These are phyloP conservation scores for Clarireedia paspali DNA, from an alignment of 2,329 filamentous ascomycete species.

Conservation along the genomic window DNA sequence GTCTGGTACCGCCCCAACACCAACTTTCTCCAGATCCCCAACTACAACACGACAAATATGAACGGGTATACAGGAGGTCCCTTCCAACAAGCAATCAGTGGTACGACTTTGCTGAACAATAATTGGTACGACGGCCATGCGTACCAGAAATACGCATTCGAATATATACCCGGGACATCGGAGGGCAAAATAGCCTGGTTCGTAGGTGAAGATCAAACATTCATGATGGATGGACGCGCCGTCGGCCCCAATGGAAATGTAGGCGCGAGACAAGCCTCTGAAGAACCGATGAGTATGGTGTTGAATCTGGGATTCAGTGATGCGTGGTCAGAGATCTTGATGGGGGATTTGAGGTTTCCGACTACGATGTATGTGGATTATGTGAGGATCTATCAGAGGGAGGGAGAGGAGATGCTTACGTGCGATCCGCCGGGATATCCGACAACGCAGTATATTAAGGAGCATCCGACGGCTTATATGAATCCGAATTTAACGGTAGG, in stretches of 20 bases:
- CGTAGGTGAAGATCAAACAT: conserved; percentile 42
- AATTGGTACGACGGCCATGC: conserved; percentile 45
- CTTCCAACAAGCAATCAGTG: conserved; percentile 49
- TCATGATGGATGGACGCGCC: conserved; percentile 43
- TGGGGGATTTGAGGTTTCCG: conserved; percentile 38
- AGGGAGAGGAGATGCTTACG: conserved; percentile 39
- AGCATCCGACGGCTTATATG: conserved; percentile 52
- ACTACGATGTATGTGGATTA: conserved; percentile 47
- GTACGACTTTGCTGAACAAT: conserved; percentile 45
- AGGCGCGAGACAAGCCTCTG: conserved; percentile 37
- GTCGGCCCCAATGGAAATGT: conserved; percentile 48
- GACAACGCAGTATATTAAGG: conserved; percentile 58
- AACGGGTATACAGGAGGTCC: conserved; percentile 47
- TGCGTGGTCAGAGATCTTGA: conserved; percentile 41
- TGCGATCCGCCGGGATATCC: conserved; percentile 52
- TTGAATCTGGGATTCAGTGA: conserved; percentile 45
- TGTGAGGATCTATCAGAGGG: conserved; percentile 45
- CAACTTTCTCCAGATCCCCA: conserved; percentile 42
- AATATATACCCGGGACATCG: conserved; percentile 41
- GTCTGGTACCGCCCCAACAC: conserved; percentile 44
- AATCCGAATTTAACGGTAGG: conserved; percentile 48
- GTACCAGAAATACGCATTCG: conserved; percentile 49
- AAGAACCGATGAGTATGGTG: conserved; percentile 47
- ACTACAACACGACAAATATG: conserved; percentile 39
- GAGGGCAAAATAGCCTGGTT: conserved; percentile 42